Conservation (phyloP, 164 flowering plant genomes). For the Kingdonia uniflora region DNA sequence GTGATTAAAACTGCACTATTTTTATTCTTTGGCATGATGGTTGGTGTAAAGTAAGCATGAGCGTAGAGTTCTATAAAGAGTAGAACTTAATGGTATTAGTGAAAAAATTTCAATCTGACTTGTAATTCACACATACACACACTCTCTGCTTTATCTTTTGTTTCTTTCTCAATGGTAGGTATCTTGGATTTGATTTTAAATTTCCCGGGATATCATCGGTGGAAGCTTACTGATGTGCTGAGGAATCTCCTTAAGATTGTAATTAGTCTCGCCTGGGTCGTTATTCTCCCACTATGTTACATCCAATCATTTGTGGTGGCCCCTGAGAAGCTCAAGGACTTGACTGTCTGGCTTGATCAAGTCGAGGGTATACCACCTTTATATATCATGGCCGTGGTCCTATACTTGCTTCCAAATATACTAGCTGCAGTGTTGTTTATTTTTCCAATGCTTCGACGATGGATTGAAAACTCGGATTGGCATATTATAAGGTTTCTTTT, state of each 20-base stretch:
- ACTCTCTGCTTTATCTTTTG: neutral
- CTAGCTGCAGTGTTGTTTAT: conserved; percentile 69
- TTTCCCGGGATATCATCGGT: conserved; percentile 80
- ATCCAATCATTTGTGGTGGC: conserved; percentile 25
- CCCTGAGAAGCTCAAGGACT: conserved; percentile 29
- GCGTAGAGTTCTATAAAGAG: too few relatives aligned
- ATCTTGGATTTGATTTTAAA: conserved; percentile 71
- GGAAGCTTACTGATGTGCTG: conserved; percentile 69
- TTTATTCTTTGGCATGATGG: too few relatives aligned
- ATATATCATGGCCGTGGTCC: conserved; percentile 61
- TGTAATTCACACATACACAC: too few relatives aligned
- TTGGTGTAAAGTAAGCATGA: too few relatives aligned
- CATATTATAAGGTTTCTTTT: conserved; percentile 68
- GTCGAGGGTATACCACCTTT: conserved; percentile 66
- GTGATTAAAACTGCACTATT: too few relatives aligned
- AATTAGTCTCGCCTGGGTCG: conserved; percentile 67
- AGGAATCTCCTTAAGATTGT: conserved; percentile 76
- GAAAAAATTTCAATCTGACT: too few relatives aligned
- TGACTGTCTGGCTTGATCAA: conserved; percentile 33
- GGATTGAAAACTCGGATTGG: conserved; percentile 98
- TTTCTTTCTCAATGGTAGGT: conserved; percentile 39
- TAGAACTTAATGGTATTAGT: too few relatives aligned
- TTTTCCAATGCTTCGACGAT: conserved; percentile 92
- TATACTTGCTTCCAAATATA: conserved; percentile 77
- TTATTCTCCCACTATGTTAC: conserved; percentile 68